Percentiles rank a stretch among this genome's conserved stretches.
phyloP scores from a whole-genome alignment of 805 yeast species.

The Lachancea fermentati region DNA sequence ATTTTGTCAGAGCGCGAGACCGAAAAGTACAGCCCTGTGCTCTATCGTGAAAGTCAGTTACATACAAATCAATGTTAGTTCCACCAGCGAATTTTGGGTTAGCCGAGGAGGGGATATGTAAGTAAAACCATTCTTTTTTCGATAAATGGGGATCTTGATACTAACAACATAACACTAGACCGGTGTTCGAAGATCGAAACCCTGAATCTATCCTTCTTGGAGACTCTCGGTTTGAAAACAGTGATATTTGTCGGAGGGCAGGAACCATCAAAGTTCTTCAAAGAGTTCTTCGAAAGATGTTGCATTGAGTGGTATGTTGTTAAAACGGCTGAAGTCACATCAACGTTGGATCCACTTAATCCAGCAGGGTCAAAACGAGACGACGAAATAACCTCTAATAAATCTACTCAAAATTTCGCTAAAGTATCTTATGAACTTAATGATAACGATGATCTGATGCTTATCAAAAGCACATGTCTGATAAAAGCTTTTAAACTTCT shows the following conservation, averaged over 20 bases:
- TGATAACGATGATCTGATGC: conserved; percentile 64
- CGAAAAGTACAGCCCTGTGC: not conserved
- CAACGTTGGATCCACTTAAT: conserved; percentile 17
- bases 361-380: conserved; percentile 10
- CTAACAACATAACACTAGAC: conserved; percentile 29
- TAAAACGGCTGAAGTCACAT: conserved; percentile 30
- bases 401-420: conserved; percentile 5
- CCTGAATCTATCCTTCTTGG: conserved; percentile 70
- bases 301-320: conserved; percentile 42
- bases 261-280: conserved; percentile 68
- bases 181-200: conserved; percentile 77
- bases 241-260: conserved; percentile 79
- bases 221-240: conserved; percentile 62
- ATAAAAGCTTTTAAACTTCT: conserved; percentile 60
- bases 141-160: not conserved
- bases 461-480: conserved; percentile 60
- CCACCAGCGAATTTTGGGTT: conserved; percentile 92
- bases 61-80: conserved; percentile 54
- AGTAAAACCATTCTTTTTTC: conserved; percentile 9
- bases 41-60: not conserved
- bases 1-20: not conserved
- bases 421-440: conserved; percentile 19
- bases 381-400: conserved; percentile 4
- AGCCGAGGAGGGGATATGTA: conserved; percentile 76
- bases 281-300: conserved; percentile 55